Base-by-base conservation (phyloP, 2,329 filamentous ascomycete species). In the Fusarium metavorans region DNA sequence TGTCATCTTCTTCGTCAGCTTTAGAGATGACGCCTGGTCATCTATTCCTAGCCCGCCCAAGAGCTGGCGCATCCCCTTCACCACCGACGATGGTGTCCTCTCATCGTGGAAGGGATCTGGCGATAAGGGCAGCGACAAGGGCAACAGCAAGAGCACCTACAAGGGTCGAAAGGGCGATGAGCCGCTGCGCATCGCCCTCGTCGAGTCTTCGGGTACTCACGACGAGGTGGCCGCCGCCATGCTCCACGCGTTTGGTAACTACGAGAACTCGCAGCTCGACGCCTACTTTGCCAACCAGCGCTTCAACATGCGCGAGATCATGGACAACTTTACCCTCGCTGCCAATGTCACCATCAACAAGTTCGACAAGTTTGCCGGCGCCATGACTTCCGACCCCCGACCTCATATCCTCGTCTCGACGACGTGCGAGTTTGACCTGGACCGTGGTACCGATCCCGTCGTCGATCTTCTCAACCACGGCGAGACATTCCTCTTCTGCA, bases 331-430 rank as follows among this genome's bases (percentile, higher is more conserved):
- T 64, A 70, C 65, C 18, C 75, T 80, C 35, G 48, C 67, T 34
- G 68, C 78, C 35, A 74, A 73, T 27, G 50, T 77, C 48, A 67
- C 64, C 8, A 18, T 74, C 41, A 64, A 73, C 56, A 67, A 69
- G 25, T 71, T 64, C 62, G 52, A 75, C 45, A 64, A 57, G 58
- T 74, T 80, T 52, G 56, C 64, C n/a, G 58, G 64, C 52, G 66
- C 45, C 13, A 68, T 76, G 50, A 54, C 45, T 5, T 43, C 64
- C 34, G 65, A 64, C 43, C 70, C 72, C 14, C 48, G 25, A 9
- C 78, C 78, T 10, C 72, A 80, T 52, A 62, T 80, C 9, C 63
- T 80, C 69, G 74, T 80, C n/a, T 80, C 78, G 41, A 80, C 76
- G 9, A 80, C 78, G 25, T 80, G 78, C 77, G 77, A 80, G 68